phyloP scores from a whole-genome alignment of 345 rosid genomes.

The Barbarea vulgaris region DNA sequence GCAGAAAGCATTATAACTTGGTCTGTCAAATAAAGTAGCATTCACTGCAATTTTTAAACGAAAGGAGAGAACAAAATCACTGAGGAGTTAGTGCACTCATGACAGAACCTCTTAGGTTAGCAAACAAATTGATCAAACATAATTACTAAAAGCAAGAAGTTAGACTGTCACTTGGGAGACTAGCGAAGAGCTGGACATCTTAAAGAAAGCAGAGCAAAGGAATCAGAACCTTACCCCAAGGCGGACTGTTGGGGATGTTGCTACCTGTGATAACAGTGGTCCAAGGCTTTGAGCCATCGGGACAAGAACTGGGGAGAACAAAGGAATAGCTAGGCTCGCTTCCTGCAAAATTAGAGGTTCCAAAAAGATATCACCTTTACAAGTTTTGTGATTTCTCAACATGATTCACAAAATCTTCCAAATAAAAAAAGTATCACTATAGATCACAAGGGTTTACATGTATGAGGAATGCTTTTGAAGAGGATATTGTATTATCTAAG shows the following conservation, averaged over 20 bases:
- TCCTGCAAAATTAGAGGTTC: constrained; percentile 55
- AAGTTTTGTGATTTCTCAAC: neutral
- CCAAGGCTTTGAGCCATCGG: constrained; percentile 95
- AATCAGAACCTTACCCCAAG: constrained; percentile 67
- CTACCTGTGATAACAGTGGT: constrained; percentile 77
- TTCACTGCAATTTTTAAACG: neutral
- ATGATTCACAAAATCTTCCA: neutral
- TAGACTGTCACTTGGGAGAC: neutral
- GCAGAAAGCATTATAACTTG: neutral
- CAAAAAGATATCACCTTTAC: neutral
- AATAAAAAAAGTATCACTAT: neutral
- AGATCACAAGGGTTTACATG: constrained; percentile 2
- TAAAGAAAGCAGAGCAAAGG: constrained; percentile 5
- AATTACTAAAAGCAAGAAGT: neutral
- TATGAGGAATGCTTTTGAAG: neutral
- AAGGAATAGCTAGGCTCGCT: constrained; percentile 85
- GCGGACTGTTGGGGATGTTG: constrained; percentile 76
- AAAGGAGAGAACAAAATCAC: neutral
- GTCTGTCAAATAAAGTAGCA: constrained; percentile 16
- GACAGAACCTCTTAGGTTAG: constrained; percentile 3
- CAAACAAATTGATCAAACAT: constrained; percentile 4
- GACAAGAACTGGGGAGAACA: constrained; percentile 93
- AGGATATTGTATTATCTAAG: neutral
- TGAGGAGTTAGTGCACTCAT: neutral
- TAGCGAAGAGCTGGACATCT: neutral